phyloP scores from a whole-genome alignment of 2,329 filamentous ascomycete genomes.

The Trematosphaeria pertusa region DNA sequence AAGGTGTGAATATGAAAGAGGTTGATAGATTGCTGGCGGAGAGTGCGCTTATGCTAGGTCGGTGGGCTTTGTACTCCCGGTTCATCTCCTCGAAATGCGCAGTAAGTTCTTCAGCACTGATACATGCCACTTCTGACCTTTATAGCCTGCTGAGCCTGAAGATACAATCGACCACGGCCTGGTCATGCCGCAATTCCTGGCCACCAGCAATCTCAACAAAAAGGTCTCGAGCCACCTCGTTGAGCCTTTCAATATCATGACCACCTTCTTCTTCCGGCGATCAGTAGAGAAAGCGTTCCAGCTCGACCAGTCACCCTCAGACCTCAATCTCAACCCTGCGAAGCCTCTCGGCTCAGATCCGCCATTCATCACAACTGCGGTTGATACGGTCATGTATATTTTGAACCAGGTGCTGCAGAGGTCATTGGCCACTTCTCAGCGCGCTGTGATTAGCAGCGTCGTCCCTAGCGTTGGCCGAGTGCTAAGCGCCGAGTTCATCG shows the following conservation, averaged over 20 bases:
- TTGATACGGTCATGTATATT: slow-evolving; percentile 99
- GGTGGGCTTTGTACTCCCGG: slow-evolving; percentile 90
- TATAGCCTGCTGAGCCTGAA: slow-evolving; percentile 51
- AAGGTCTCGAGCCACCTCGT: slow-evolving; percentile 79
- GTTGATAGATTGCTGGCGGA: slow-evolving; percentile 87
- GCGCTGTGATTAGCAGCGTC: slow-evolving; percentile 77
- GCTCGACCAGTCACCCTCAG: slow-evolving; percentile 84
- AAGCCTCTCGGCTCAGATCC: slow-evolving; percentile 77
- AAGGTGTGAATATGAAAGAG: slow-evolving; percentile 95
- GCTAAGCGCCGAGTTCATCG: slow-evolving; percentile 87
- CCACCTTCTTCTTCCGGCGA: slow-evolving; percentile 93
- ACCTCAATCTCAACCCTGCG: slow-evolving; percentile 77
- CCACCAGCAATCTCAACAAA: slow-evolving; percentile 77
- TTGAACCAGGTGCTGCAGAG: slow-evolving; percentile 90
- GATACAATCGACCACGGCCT: slow-evolving; percentile 63
- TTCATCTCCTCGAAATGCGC: slow-evolving; percentile 88
- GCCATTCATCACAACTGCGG: slow-evolving; percentile 91
- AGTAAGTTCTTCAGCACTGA: slow-evolving; percentile 58
- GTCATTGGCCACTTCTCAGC: slow-evolving; percentile 84
- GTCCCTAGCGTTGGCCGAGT: slow-evolving; percentile 81
- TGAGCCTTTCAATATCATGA: slow-evolving; percentile 87
- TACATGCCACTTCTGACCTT: slow-evolving; percentile 19
- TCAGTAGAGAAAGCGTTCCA: slow-evolving; percentile 98
- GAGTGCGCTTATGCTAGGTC: slow-evolving; percentile 87
- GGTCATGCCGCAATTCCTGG: slow-evolving; percentile 74